These are phyloP conservation scores for Sarocladium brachiariae DNA, from an alignment of 2,329 filamentous ascomycete species.

Conservation along the genomic window DNA sequence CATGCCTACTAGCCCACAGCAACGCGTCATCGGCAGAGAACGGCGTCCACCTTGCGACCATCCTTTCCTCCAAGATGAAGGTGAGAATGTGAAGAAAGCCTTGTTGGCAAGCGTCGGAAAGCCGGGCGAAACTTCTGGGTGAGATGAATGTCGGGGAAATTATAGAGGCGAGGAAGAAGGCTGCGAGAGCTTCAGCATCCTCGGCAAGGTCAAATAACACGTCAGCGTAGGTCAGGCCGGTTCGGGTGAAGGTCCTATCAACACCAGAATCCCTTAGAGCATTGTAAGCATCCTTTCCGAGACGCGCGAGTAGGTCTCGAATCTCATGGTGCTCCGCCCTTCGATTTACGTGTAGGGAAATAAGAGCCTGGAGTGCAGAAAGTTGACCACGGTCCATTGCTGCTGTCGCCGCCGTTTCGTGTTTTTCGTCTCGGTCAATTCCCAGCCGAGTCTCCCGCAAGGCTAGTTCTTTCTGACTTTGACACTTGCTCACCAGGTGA, in stretches of 20 bases:
- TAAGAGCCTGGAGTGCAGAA: background rate
- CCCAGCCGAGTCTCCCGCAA: background rate
- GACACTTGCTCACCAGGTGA: background rate
- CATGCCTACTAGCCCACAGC: background rate
- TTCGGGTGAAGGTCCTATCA: too few relatives aligned
- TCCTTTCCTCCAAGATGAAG: background rate
- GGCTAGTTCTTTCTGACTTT: background rate
- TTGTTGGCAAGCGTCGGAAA: background rate
- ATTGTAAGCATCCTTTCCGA: too few relatives aligned
- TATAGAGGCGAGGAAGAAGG: background rate
- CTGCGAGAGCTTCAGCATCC: background rate
- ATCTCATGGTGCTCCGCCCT: background rate
- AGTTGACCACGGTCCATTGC: background rate
- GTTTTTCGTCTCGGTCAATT: background rate
- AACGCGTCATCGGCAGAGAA: background rate
- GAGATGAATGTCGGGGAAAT: background rate
- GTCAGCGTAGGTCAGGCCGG: background rate
- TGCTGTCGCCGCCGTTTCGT: background rate
- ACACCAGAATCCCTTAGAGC: too few relatives aligned
- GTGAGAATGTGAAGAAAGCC: background rate
- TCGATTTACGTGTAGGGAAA: background rate
- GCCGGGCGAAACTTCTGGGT: background rate
- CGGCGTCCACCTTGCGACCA: background rate
- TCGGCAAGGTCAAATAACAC: background rate
- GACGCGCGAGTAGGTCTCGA: background rate